phyloP scores from a whole-genome alignment of 2,329 filamentous ascomycete species.

The Phyllosticta citribraziliensis region DNA sequence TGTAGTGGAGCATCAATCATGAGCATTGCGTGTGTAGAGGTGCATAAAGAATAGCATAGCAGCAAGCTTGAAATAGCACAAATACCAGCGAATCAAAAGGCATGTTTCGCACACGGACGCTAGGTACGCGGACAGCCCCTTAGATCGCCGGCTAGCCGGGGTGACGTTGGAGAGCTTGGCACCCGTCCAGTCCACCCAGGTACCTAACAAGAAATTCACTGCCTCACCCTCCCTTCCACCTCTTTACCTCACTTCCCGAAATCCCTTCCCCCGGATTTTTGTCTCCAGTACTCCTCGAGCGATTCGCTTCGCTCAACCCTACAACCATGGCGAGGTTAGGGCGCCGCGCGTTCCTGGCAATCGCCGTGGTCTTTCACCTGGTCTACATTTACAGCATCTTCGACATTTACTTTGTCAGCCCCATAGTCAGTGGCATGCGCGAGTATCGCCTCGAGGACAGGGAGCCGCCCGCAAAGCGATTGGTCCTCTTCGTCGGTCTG shows the following conservation, averaged over 20 bases:
- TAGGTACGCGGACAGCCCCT: not conserved
- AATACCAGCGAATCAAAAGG: not conserved
- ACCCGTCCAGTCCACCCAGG: not conserved
- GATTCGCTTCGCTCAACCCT: not conserved
- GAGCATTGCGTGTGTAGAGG: not conserved
- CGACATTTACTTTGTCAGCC: constrained; percentile 97
- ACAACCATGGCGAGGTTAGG: constrained; percentile 8
- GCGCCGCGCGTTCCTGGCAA: constrained; percentile 60
- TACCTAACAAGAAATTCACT: not conserved
- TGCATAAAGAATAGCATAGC: not conserved
- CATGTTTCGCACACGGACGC: not conserved
- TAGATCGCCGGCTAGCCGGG: not conserved
- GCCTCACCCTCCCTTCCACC: not conserved
- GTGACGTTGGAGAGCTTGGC: not conserved
- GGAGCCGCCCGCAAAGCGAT: constrained; percentile 73
- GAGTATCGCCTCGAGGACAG: constrained; percentile 62
- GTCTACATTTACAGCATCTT: constrained; percentile 95
- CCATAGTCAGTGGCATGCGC: constrained; percentile 91
- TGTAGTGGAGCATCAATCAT: not conserved
- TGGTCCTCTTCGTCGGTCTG: constrained; percentile 85
- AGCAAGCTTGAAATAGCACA: no score
- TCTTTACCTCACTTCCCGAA: not conserved
- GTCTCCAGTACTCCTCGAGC: not conserved
- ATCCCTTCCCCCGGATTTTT: not conserved
- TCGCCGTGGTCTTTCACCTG: constrained; percentile 86